Evolutionary conservation across 1,139 yeast species (phyloP).

Genomic region (Lizanozyma gosingica): DNA sequence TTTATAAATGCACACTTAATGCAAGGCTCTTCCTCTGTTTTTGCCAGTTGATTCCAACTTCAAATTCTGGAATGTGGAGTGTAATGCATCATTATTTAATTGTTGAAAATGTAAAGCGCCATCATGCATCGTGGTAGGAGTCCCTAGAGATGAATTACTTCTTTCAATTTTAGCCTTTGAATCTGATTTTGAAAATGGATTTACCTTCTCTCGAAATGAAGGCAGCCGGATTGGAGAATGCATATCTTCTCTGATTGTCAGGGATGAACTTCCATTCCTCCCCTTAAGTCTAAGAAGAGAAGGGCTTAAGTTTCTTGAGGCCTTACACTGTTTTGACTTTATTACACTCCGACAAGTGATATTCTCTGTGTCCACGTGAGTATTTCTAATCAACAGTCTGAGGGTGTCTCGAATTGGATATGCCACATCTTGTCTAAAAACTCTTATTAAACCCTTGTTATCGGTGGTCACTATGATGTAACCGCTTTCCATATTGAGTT

Average conservation of each 20-base stretch:
- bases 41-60: not conserved
- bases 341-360: not conserved
- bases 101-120: not conserved
- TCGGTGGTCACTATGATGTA: constrained; percentile 71
- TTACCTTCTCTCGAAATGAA: not conserved
- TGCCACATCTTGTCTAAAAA: constrained; percentile 75
- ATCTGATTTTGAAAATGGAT: not conserved
- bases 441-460: constrained; percentile 60
- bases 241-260: not conserved
- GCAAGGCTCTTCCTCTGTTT: not conserved
- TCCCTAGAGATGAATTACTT: not conserved
- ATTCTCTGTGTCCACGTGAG: not conserved
- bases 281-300: not conserved
- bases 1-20: not conserved
- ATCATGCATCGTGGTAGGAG: not conserved
- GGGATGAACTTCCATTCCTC: not conserved
- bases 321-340: not conserved
- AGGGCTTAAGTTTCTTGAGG: not conserved
- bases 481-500: constrained; percentile 24
- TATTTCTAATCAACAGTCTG: not conserved
- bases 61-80: not conserved
- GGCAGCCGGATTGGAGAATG: not conserved
- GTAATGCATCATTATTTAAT: not conserved
- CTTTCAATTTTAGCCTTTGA: not conserved
- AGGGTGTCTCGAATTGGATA: constrained; percentile 20